phyloP scores from a whole-genome alignment of 805 yeast genomes.

The Cyberlindnera xishuangbannaensis region DNA sequence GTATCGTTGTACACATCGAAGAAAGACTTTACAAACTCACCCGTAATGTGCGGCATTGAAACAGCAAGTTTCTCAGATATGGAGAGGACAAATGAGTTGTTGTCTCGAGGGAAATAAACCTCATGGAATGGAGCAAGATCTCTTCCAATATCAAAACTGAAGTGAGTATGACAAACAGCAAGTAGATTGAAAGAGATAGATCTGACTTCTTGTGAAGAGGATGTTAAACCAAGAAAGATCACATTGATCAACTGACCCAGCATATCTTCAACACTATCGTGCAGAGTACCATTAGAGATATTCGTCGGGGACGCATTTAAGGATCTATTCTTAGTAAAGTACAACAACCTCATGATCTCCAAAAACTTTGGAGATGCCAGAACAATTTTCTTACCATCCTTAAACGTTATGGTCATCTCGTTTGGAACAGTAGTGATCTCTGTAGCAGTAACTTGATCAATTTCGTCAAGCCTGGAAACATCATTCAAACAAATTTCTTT shows the following conservation, averaged over 20 bases:
- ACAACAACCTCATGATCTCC: slow-evolving; percentile 66
- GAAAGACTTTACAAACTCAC: slow-evolving; percentile 45
- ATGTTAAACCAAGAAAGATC: slow-evolving; percentile 62
- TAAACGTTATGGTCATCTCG: slow-evolving; percentile 42
- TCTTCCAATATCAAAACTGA: slow-evolving; percentile 54
- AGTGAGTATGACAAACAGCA: slow-evolving; percentile 54
- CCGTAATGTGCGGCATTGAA: slow-evolving; percentile 53
- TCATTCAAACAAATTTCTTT: slow-evolving; percentile 36
- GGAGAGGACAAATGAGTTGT: slow-evolving; percentile 52
- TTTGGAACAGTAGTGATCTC: slow-evolving; percentile 41
- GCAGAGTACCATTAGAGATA: slow-evolving; percentile 7
- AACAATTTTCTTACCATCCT: slow-evolving; percentile 32
- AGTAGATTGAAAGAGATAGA: slow-evolving; percentile 58
- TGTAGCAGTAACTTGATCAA: slow-evolving; percentile 36
- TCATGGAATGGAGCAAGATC: slow-evolving; percentile 49
- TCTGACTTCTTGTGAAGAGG: slow-evolving; percentile 52
- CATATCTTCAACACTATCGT: slow-evolving; percentile 32
- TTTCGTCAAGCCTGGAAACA: slow-evolving; percentile 35
- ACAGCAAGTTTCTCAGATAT: slow-evolving; percentile 53
- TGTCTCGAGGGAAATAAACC: slow-evolving; percentile 63
- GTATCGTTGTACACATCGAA: slow-evolving; percentile 46
- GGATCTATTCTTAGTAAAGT: slow-evolving; percentile 56
- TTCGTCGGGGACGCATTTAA: slow-evolving; percentile 26
- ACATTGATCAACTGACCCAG: slow-evolving; percentile 61
- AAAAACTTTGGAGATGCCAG: slow-evolving; percentile 43